These are phyloP conservation scores for Tulasnella sp. DNA, from an alignment of 768 basidiomycete species.

Conservation along the genomic window DNA sequence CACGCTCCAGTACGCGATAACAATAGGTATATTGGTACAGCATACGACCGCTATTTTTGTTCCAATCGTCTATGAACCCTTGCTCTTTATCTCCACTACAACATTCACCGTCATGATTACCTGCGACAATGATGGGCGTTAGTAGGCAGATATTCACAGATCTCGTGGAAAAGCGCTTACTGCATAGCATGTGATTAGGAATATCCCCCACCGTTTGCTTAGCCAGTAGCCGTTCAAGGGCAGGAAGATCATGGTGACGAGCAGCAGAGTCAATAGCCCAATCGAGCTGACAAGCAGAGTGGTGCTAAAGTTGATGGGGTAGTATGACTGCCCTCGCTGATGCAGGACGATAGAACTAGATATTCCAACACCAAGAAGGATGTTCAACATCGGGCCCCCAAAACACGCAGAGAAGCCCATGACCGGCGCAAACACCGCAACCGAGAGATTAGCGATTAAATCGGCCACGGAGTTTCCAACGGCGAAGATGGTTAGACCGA, in stretches of 20 bases:
- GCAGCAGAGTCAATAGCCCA: conserved; percentile 67
- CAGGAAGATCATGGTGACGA: conserved; percentile 68
- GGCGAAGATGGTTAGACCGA: conserved; percentile 93
- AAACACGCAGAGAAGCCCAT: conserved; percentile 97
- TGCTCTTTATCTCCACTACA: conserved; percentile 50
- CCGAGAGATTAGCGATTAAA: conserved; percentile 91
- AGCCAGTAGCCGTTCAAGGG: conserved; percentile 77
- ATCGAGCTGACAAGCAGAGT: conserved; percentile 76
- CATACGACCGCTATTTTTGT: too few species aligned
- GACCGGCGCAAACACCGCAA: conserved; percentile 84
- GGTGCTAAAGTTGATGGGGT: conserved; percentile 62
- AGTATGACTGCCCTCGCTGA: conserved; percentile 43
- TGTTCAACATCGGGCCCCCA: conserved; percentile 87
- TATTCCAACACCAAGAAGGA: conserved; percentile 81
- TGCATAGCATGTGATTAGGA: conserved; percentile 62
- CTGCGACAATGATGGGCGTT: background rate
- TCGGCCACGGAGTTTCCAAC: conserved; percentile 94
- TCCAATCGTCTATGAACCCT: too few species aligned
- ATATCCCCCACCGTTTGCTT: conserved; percentile 68
- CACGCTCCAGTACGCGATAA: too few species aligned
- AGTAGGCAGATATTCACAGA: too few species aligned
- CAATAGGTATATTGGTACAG: too few species aligned
- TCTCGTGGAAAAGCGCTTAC: conserved; percentile 13
- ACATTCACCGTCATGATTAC: conserved; percentile 69
- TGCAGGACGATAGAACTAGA: conserved; percentile 80